These are phyloP conservation scores for Paraglomus occultum DNA, from an alignment of 192 early-diverging fungal species.

Conservation along the genomic window DNA sequence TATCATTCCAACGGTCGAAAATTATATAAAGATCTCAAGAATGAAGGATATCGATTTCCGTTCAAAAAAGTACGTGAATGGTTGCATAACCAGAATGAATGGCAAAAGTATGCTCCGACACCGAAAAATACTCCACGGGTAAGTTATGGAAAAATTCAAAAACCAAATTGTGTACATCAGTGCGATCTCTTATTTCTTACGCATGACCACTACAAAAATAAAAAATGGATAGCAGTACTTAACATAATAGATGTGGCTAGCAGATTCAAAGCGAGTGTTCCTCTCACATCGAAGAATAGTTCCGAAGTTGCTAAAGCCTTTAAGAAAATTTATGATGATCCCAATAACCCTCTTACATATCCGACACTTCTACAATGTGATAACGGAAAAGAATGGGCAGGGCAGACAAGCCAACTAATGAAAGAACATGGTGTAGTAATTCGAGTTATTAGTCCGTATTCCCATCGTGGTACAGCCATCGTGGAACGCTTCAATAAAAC, in stretches of 20 bases:
- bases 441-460: neutral
- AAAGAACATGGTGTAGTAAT: neutral
- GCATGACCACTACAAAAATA: neutral
- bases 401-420: neutral
- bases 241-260: conserved; percentile 12
- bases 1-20: neutral
- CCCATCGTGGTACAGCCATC: neutral
- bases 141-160: conserved; percentile 12
- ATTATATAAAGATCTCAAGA: conserved; percentile 6
- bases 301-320: conserved; percentile 3
- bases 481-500: neutral
- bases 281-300: neutral
- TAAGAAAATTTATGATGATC: conserved; percentile 8
- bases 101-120: neutral
- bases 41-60: neutral
- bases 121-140: neutral
- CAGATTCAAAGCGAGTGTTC: neutral
- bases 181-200: neutral
- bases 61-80: conserved; percentile 4
- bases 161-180: conserved; percentile 5
- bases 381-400: neutral
- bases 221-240: neutral
- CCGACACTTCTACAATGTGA: neutral
- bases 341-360: neutral
- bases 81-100: neutral